Base-by-base conservation (phyloP, 169 alveolate genomes). In the Plasmodium cynomolgi region DNA sequence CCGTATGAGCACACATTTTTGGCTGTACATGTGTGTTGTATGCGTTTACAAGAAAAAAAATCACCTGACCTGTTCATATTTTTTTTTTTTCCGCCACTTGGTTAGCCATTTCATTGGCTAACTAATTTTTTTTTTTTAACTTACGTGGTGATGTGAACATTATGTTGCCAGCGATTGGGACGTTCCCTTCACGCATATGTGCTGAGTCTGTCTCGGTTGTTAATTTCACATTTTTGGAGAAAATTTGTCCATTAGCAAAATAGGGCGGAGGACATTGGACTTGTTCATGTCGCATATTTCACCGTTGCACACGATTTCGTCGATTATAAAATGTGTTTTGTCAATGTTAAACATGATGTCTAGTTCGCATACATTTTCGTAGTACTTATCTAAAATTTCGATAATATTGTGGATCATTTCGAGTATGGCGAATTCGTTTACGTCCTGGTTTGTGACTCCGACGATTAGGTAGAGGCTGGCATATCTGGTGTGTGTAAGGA, bases 371-470 rank as follows among this genome's bases (percentile, higher is more conserved):
- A 97, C 99, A 90, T 98, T 98, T 95, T 99, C 99, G 86, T 99
- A 99, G 96, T 99, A 99, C 84, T 97, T 98, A 94, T 99, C 99
- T 82, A 99, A 95, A 15, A 99, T 98, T 95, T 99, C 99, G 2
- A 99, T 99, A 20, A 99, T 95, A 93, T 98, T 98, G 96, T 99
- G 99, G 68, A 99, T 98, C 96, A 99, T 98, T 95, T 99, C 99
- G 58, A 98, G 97, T 75, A 98, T 96, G 13, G 99, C 99, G 77
- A 99, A 97, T 96, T 99, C 99, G 95, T 99, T 99, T 95, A 97
- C 96, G 58, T 96, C 98, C 31, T 84, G 96, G 50, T 84, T 75
- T 3, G 95, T 47, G 26, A 95, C 92, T 2, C 99, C 99, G 80
- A 98, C 96, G 37, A 99, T 99, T 93, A 99, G 98, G 96, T 98